Conservation (phyloP, 257 asterid genomes). For the Forsythia viridissima region DNA sequence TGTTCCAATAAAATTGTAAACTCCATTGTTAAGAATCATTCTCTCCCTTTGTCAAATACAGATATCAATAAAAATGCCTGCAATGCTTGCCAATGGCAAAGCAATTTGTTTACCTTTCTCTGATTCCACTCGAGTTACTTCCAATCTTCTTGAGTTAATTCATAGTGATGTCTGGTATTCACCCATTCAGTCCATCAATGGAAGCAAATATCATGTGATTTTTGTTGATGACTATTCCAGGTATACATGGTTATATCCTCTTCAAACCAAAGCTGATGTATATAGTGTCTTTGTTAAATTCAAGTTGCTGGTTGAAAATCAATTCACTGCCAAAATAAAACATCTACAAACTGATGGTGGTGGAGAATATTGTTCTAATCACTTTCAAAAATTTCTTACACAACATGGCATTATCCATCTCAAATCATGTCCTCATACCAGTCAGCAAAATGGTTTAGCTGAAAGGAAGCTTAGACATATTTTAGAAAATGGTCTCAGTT, state of each 20-base stretch:
- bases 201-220: neutral
- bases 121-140: neutral
- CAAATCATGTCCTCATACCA: no score
- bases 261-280: neutral
- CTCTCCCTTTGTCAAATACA: no score
- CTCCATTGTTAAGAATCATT: neutral
- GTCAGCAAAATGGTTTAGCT: no score
- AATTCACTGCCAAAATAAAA: neutral
- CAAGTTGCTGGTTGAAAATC: neutral
- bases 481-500: no score
- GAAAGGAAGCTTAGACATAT: no score
- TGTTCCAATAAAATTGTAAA: neutral
- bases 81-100: no score
- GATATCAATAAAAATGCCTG: no score
- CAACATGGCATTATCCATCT: no score
- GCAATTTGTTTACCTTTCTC: neutral
- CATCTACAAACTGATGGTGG: no score
- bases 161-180: neutral
- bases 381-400: no score
- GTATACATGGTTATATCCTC: neutral
- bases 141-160: neutral
- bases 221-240: conserved; percentile 8
- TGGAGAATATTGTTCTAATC: no score
- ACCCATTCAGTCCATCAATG: neutral
- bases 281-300: neutral